These are phyloP conservation scores for Coemansia javaensis DNA, from an alignment of 192 early-diverging fungal genomes.

Conservation along the genomic window DNA sequence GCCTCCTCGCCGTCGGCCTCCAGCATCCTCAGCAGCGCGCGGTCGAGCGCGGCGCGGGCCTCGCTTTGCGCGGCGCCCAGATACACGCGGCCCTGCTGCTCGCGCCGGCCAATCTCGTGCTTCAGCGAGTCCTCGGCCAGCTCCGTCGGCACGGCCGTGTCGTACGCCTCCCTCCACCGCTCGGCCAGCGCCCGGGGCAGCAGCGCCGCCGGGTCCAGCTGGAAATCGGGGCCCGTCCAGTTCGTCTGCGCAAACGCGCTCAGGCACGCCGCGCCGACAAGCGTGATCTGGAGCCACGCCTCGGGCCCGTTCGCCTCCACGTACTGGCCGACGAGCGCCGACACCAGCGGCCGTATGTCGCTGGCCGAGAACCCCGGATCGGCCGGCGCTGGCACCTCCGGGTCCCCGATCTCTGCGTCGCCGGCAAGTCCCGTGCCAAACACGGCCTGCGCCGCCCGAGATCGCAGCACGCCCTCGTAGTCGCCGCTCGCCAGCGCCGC, in stretches of 20 bases:
- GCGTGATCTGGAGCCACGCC: conserved; percentile 19
- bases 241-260: conserved; percentile 77
- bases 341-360: conserved; percentile 38
- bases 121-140: conserved; percentile 40
- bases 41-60: conserved; percentile 26
- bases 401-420: conserved; percentile 2
- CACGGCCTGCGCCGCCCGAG: conserved; percentile 34
- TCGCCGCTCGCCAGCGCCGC: conserved; percentile 35
- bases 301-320: conserved; percentile 5
- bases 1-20: conserved; percentile 78
- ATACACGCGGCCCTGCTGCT: conserved; percentile 34
- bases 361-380: conserved; percentile 35
- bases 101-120: conserved; percentile 45
- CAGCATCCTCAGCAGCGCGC: conserved; percentile 48
- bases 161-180: conserved; percentile 26
- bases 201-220: conserved; percentile 54
- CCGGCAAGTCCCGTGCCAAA: conserved; percentile 51
- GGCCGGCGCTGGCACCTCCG: conserved; percentile 32
- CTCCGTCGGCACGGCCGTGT: conserved; percentile 11
- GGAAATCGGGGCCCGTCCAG: conserved; percentile 83
- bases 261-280: conserved; percentile 66
- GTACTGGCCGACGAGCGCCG: conserved; percentile 4
- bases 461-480: conserved; percentile 52
- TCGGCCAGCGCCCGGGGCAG: conserved; percentile 46
- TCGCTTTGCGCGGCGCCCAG: conserved; percentile 35